Evolutionary conservation across 225 moss, liverwort and hornwort genomes (phyloP).

Genomic region (Rhytidiadelphus loreus): DNA sequence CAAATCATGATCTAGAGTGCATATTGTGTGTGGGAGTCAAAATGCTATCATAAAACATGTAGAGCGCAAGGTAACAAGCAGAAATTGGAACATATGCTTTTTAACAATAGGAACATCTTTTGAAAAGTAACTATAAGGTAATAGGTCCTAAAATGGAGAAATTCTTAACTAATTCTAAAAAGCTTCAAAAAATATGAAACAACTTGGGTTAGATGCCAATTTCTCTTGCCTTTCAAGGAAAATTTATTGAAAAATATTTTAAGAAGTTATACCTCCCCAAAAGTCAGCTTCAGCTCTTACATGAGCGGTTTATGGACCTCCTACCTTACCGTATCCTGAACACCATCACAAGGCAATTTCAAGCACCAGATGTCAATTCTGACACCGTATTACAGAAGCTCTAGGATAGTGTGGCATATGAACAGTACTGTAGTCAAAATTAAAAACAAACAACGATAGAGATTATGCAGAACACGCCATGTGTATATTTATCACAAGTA

Average conservation of each 20-base stretch:
- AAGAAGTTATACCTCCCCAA: too few species aligned
- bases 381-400: background rate
- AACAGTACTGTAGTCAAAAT: background rate
- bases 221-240: too few species aligned
- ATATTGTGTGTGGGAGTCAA: background rate
- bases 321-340: background rate
- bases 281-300: too few species aligned
- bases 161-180: too few species aligned
- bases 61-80: background rate
- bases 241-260: too few species aligned
- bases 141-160: accelerated
- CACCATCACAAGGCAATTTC: background rate
- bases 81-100: background rate
- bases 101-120: background rate
- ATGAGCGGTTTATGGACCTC: too few species aligned
- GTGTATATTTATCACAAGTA: background rate
- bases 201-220: too few species aligned
- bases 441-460: background rate
- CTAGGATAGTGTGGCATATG: background rate
- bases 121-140: background rate
- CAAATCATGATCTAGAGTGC: background rate
- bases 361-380: background rate
- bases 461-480: background rate
- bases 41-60: background rate
- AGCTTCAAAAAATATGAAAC: too few species aligned